phyloP scores from a whole-genome alignment of 176 grass and related monocot genomes.

The Oryza australiensis region DNA sequence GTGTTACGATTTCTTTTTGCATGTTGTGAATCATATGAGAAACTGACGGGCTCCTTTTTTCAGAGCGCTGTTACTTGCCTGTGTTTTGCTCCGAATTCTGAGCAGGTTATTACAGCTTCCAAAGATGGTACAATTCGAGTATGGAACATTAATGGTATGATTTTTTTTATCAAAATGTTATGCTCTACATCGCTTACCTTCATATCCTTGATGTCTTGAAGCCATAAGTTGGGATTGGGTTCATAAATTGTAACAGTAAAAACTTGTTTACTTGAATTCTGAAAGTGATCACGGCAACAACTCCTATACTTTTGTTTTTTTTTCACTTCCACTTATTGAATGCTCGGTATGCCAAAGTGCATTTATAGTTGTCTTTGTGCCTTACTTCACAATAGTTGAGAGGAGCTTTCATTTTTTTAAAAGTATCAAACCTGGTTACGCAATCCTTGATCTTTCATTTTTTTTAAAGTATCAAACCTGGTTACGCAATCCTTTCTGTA shows the following conservation, averaged over 20 bases:
- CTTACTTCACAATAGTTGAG: not conserved
- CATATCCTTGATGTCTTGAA: not conserved
- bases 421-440: not conserved
- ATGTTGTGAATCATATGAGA: not conserved
- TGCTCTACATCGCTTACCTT: slow-evolving; percentile 15
- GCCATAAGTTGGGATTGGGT: not conserved
- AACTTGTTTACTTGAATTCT: slow-evolving; percentile 9
- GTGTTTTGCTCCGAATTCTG: slow-evolving; percentile 77
- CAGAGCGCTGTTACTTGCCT: slow-evolving; percentile 90
- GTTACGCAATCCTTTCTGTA: not conserved
- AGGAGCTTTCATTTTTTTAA: not conserved
- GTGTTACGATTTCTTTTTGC: not conserved
- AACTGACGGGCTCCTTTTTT: slow-evolving; percentile 23
- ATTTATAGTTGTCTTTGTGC: not conserved
- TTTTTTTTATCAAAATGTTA: slow-evolving; percentile 52
- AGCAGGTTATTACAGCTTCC: slow-evolving; percentile 86
- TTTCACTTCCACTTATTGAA: not conserved
- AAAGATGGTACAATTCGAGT: slow-evolving; percentile 90
- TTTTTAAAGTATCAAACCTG: not conserved
- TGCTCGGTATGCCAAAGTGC: not conserved
- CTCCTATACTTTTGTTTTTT: not conserved
- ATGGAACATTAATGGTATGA: slow-evolving; percentile 96
- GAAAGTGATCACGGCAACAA: not conserved
- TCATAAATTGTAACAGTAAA: slow-evolving; percentile 3
- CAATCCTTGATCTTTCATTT: too few relatives aligned